These are phyloP conservation scores for Plantago coronopus DNA, from an alignment of 305 asterid species.

Conservation along the genomic window DNA sequence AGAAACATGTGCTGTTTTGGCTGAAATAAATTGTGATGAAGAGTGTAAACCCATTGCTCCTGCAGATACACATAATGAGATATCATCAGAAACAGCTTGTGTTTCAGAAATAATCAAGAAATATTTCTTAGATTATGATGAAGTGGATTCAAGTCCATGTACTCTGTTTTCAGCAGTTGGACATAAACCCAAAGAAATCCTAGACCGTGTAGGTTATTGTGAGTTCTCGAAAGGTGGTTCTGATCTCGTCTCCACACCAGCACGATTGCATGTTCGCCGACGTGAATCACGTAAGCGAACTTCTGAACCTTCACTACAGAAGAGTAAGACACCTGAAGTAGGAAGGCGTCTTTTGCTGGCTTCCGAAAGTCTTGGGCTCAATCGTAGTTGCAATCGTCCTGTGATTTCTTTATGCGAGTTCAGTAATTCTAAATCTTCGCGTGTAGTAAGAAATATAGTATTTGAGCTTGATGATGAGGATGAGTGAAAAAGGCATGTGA, in stretches of 20 bases:
- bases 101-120: constrained; percentile 61
- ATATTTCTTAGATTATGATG: constrained; percentile 52
- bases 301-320: constrained; percentile 19
- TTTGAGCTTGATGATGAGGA: constrained; percentile 39
- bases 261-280: constrained; percentile 20
- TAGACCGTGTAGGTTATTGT: constrained; percentile 9
- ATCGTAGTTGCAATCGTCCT: constrained; percentile 22
- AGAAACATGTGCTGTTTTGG: constrained; percentile 26
- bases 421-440: constrained; percentile 15
- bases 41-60: constrained; percentile 6
- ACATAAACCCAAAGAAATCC: constrained; percentile 11
- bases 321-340: constrained; percentile 31
- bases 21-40: constrained; percentile 14
- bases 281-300: constrained; percentile 7
- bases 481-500: constrained; percentile 24
- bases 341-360: constrained; percentile 55
- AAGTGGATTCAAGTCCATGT: constrained; percentile 42
- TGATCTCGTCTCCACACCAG: constrained; percentile 18
- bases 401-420: constrained; percentile 28
- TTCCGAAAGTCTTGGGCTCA: constrained; percentile 37
- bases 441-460: constrained; percentile 22
- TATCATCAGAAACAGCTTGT: constrained; percentile 40
- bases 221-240: constrained; percentile 5
- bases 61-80: constrained; percentile 31
- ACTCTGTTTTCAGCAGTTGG: background rate